Conservation (phyloP, 352 stramenopile genomes). For the Phytopythium chamaehyphon region DNA sequence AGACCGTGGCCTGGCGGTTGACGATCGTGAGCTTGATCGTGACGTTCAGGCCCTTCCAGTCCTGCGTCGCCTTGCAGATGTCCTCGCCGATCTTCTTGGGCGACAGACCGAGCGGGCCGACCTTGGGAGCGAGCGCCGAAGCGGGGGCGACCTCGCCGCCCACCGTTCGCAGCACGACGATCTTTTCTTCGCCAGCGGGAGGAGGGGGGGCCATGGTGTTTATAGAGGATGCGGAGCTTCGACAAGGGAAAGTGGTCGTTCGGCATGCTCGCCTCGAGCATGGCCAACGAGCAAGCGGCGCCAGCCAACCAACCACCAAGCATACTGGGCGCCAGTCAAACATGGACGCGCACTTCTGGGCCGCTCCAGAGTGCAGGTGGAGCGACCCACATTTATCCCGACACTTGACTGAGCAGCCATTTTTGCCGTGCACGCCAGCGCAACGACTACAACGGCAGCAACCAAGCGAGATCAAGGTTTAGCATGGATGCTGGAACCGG, state of each 20-base stretch:
- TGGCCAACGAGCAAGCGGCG: not conserved
- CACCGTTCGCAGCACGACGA: slow-evolving; percentile 98
- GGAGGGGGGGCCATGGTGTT: slow-evolving; percentile 88
- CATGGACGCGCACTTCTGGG: too few relatives aligned
- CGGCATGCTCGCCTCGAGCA: not conserved
- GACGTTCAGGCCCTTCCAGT: slow-evolving; percentile 99
- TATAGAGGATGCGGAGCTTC: slow-evolving; percentile 83
- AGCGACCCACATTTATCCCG: too few relatives aligned
- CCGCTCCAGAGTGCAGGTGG: too few relatives aligned
- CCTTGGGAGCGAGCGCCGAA: slow-evolving; percentile 98
- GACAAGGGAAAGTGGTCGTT: slow-evolving; percentile 13
- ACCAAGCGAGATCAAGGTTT: too few relatives aligned
- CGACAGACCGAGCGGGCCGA: slow-evolving; percentile 99
- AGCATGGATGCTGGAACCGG: too few relatives aligned
- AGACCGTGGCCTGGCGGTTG: slow-evolving; percentile 97
- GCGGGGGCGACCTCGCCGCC: slow-evolving; percentile 98
- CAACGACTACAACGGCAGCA: too few relatives aligned
- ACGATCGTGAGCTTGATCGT: slow-evolving; percentile 99
- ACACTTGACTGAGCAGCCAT: too few relatives aligned
- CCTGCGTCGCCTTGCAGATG: slow-evolving; percentile 99
- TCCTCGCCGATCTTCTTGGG: slow-evolving; percentile 99
- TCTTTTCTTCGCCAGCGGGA: slow-evolving; percentile 86
- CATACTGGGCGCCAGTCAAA: too few relatives aligned
- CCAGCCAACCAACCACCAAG: slow-evolving; percentile 9
- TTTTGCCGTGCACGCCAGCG: too few relatives aligned